These are phyloP conservation scores for Sarocladium brachiariae DNA, from an alignment of 2,329 filamentous ascomycete species.

Conservation along the genomic window DNA sequence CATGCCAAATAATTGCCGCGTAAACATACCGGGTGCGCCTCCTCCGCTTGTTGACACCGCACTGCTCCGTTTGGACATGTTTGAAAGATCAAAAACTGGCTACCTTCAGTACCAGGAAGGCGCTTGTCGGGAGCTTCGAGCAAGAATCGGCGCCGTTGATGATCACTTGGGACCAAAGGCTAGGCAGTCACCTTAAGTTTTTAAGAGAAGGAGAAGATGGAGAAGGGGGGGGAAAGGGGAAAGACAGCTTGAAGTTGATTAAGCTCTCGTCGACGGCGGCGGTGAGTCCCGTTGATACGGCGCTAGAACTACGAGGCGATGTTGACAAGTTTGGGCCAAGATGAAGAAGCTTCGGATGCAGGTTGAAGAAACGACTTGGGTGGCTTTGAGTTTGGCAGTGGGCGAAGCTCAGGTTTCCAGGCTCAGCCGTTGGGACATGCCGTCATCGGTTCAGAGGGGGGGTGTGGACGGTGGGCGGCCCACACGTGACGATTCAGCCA, in stretches of 20 bases:
- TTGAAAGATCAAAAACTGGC: constrained; percentile 8
- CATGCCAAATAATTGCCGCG: not conserved
- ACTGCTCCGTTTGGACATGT: constrained; percentile 58
- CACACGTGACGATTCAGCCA: not conserved
- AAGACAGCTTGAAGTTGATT: too few relatives aligned
- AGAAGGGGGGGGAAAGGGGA: not conserved
- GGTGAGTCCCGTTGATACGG: not conserved
- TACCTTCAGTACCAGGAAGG: not conserved
- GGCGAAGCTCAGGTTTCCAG: constrained; percentile 7
- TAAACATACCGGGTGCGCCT: constrained; percentile 27
- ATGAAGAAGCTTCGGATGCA: not conserved
- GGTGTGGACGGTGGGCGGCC: not conserved
- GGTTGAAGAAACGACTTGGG: too few relatives aligned
- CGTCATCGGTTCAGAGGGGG: constrained; percentile 6
- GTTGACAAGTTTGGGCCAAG: not conserved
- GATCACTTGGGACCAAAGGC: too few relatives aligned
- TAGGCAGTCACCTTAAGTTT: too few relatives aligned
- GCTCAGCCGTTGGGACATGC: constrained; percentile 1
- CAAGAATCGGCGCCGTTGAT: too few relatives aligned
- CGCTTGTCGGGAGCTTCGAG: not conserved
- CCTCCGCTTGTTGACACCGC: constrained; percentile 22
- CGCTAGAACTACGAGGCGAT: not conserved
- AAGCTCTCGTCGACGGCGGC: too few relatives aligned
- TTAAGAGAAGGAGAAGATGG: too few relatives aligned
- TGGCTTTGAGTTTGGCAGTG: too few relatives aligned